Evolutionary conservation across 1,139 yeast genomes (phyloP), one percentile per base, ranked within the genome.

Genomic region (Debaryomyces coudertii): DNA sequence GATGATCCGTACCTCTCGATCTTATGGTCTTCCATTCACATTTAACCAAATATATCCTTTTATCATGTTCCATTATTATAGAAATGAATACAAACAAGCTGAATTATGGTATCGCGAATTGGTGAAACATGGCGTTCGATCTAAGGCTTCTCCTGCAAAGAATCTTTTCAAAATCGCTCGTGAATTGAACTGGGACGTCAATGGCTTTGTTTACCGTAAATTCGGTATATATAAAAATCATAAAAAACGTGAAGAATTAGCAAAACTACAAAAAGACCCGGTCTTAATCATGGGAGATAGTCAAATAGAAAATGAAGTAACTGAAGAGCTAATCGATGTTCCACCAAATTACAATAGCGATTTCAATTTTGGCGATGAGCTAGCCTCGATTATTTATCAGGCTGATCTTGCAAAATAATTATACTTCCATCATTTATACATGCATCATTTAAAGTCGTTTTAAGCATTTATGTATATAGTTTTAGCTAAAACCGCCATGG

Each of bases 21-120:
- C 58, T 5, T 49, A 49, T 18, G 60, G 62, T 2, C 48, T 70
- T 14, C 76, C 76, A 7, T 63, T 70, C 35, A 63, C 78, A 0
- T 72, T 73, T 53, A 65, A 68, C 47, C 79, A 73, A 50, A 53
- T 73, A 2, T 71, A 61, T 43, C 78, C 79, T 0, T 71, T 75
- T 42, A 67, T 75, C 7, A 60, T 58, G 49, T 67, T 65, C 48
- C 76, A 73, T 49, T 69, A 70, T 49, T 53, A 55, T n/a, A 54
- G 65, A 18, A 55, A 61, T 9, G 73, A 73, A 42, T 53, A 52
- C 49, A 58, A 58, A 0, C 52, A 53, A 14, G 76, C 79, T 1
- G 63, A 66, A 43, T 42, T 59, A 11, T 75, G 79, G 79, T 74
- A 71, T 51, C 56, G 63, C n/a, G 61, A 71, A 34, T 50, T 75